Evolutionary conservation across 140 eudicot species (phyloP).

Genomic region (Bidens hawaiensis): DNA sequence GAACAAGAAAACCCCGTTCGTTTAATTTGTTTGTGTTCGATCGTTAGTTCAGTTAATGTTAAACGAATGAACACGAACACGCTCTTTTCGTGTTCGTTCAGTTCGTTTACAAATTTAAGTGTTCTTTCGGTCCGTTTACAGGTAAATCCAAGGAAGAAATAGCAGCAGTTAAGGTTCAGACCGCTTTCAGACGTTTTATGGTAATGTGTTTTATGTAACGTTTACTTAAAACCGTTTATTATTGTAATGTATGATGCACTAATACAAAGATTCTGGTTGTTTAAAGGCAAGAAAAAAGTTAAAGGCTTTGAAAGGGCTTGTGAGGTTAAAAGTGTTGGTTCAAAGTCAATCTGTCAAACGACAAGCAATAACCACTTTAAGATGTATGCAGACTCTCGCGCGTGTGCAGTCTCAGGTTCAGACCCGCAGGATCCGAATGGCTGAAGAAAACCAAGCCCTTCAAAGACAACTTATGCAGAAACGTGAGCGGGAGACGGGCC

Average conservation of each 20-base stretch:
- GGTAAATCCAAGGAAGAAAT: conserved; percentile 59
- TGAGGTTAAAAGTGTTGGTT: conserved; percentile 48
- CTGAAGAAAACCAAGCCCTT: conserved; percentile 66
- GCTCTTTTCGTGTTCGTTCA: too few species aligned
- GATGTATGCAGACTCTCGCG: conserved; percentile 73
- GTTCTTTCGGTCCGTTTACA: too few species aligned
- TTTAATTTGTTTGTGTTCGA: too few species aligned
- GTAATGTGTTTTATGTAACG: conserved; percentile 20
- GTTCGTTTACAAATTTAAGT: too few species aligned
- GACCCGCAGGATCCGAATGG: conserved; percentile 58
- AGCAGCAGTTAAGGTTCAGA: conserved; percentile 56
- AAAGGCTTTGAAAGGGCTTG: conserved; percentile 56
- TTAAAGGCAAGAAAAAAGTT: conserved; percentile 53
- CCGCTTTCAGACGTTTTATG: conserved; percentile 54
- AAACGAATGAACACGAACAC: too few species aligned
- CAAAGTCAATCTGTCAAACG: conserved; percentile 67
- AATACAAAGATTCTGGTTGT: neutral
- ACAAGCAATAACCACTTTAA: conserved; percentile 53
- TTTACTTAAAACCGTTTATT: neutral
- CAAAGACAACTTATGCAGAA: conserved; percentile 58
- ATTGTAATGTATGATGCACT: neutral
- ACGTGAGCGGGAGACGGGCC: conserved; percentile 50
- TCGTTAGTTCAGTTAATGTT: too few species aligned
- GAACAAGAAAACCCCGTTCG: too few species aligned
- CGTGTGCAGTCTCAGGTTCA: conserved; percentile 77